Evolutionary conservation across 2,329 filamentous ascomycete genomes (phyloP), one percentile per base, ranked within the genome.

Genomic region (Paecilomyces fulvus): DNA sequence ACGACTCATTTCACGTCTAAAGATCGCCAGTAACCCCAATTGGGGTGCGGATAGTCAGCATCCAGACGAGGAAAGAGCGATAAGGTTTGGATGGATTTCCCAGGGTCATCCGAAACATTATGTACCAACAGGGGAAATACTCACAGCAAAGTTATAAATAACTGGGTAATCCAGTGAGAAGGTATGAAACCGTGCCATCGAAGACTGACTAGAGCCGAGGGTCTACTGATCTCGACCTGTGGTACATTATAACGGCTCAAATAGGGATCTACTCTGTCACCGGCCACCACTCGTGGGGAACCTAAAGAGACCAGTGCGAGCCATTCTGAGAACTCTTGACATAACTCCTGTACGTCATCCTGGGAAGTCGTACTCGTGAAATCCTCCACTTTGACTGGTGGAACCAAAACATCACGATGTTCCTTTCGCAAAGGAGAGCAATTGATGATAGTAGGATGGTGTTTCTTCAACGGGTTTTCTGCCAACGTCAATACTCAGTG

Each of bases 321-420:
- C 84, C 85, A 89, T 70, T 87, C 82, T 46, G 79, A 77, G 21
- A 84, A 61, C n/a, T 80, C 75, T 5, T 83, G 63, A 9, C 78
- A 81, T 58, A 79, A 80, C 21, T 90, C 84, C 57, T 88, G 83
- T 33, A 89, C 48, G 76, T 73, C 53, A 73, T 77, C 76, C 33
- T 72, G 66, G 14, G 72, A 64, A 52, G 63, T 62, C 10, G 65
- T 60, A 20, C 69, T 66, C 49, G 63, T 59, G 14, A 71, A 59
- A 55, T 59, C 12, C 58, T 58, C 10, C 56, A 63, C 28, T 51
- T 71, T 62, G n/a, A 75, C 56, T 1, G 65, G 59, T 6, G 74
- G 73, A 9, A 66, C 65, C 20, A 69, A 58, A 25, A 73, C 59
- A 51, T 66, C 61, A 11, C 55, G 58, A 33, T 71, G 59, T 3